Evolutionary conservation across 78 protist species (phyloP).

Genomic region (Dictyostelium brefeldianum): DNA sequence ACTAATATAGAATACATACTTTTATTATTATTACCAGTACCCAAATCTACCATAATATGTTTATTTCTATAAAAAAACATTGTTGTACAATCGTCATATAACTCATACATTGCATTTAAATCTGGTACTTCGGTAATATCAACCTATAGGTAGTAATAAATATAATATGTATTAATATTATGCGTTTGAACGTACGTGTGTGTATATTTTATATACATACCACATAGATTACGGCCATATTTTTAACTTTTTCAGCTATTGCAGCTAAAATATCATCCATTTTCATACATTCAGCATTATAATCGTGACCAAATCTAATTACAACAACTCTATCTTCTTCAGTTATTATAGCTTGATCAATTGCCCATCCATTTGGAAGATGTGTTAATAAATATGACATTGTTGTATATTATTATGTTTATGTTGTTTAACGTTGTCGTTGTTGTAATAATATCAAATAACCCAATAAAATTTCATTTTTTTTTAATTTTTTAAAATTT

Average conservation of each 20-base stretch:
- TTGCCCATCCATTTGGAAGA: conserved; percentile 97
- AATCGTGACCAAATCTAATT: conserved; percentile 98
- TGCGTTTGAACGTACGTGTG: neutral
- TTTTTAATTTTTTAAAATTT: too few relatives aligned
- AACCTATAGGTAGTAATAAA: conserved; percentile 57
- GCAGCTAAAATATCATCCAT: conserved; percentile 85
- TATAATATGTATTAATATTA: neutral
- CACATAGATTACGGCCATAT: conserved; percentile 92
- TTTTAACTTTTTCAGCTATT: conserved; percentile 83
- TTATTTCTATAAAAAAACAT: conserved; percentile 99
- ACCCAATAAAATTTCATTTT: too few relatives aligned
- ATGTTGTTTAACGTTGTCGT: too few relatives aligned
- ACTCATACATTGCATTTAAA: conserved; percentile 99
- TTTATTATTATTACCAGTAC: conserved; percentile 99
- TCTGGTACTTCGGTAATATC: conserved; percentile 98
- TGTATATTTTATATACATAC: conserved; percentile 16
- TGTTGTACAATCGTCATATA: conserved; percentile 98
- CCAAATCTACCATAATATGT: conserved; percentile 98
- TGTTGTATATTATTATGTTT: too few relatives aligned
- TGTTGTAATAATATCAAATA: too few relatives aligned
- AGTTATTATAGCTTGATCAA: conserved; percentile 98
- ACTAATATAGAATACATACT: conserved; percentile 51
- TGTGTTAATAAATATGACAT: conserved; percentile 98
- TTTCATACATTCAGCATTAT: conserved; percentile 94
- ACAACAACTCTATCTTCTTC: conserved; percentile 98